Percentiles rank a stretch among this genome's conserved stretches.
Conservation (phyloP, 148 eudicot genomes). For the Rhododendron ovatum region DNA sequence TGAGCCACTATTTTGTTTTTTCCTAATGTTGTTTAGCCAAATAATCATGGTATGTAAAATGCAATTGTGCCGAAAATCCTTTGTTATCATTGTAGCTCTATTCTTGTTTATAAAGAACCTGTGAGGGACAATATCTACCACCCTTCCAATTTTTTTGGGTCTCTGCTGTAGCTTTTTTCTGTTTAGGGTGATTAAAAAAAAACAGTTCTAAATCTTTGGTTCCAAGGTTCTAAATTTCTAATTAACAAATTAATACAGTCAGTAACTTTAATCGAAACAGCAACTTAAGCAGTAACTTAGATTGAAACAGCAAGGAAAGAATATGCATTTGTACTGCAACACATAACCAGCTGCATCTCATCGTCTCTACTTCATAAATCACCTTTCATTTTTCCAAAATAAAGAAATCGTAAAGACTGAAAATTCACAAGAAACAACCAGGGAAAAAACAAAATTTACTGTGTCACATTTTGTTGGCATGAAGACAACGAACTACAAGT, state of each 20-base stretch:
- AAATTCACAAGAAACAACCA: background rate
- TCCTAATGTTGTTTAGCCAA: no score
- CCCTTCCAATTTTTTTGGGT: no score
- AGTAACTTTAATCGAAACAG: background rate
- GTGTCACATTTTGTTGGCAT: background rate
- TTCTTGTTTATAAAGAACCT: background rate
- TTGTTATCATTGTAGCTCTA: background rate
- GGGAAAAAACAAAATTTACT: background rate
- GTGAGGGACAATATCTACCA: no score
- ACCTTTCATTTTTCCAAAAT: background rate
- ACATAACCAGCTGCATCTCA: background rate
- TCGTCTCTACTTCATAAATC: background rate
- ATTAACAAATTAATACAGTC: no score
- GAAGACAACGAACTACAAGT: slow-evolving; percentile 1
- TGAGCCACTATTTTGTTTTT: no score
- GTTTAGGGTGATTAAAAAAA: background rate
- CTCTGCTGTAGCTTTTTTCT: background rate
- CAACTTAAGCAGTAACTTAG: background rate
- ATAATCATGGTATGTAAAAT: no score
- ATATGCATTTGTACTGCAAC: background rate
- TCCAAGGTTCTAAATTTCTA: no score
- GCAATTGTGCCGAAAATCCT: no score
- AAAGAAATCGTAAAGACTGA: background rate
- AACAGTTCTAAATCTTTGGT: background rate
- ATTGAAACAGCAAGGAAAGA: background rate